Percentiles rank a stretch among this genome's conserved stretches.
Conservation (phyloP, 345 rosid genomes). For the Syzygium oleosum region DNA sequence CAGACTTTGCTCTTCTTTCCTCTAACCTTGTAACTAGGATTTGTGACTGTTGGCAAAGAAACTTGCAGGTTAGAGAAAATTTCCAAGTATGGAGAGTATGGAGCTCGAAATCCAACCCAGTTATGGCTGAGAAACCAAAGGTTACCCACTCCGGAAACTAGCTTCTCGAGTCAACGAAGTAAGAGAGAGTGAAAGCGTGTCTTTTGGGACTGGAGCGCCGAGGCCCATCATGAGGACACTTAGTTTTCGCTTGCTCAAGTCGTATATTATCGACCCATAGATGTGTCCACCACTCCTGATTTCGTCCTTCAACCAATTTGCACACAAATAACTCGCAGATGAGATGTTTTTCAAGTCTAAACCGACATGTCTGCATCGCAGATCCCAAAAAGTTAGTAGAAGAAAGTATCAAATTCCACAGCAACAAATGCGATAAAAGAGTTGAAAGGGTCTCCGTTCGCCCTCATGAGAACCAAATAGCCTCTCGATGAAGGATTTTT, state of each 20-base stretch:
- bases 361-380: not conserved
- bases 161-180: not conserved
- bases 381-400: constrained; percentile 2
- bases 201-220: not conserved
- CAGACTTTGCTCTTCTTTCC: too few relatives aligned
- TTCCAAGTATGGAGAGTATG: too few relatives aligned
- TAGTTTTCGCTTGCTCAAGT: not conserved
- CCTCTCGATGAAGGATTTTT: not conserved
- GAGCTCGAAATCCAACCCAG: too few relatives aligned
- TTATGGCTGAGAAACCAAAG: too few relatives aligned
- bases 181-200: not conserved
- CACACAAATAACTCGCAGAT: not conserved
- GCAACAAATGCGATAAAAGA: not conserved
- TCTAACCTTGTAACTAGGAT: too few relatives aligned
- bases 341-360: not conserved
- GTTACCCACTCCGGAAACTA: not conserved
- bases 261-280: not conserved
- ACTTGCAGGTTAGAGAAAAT: too few relatives aligned
- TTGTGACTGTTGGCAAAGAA: too few relatives aligned
- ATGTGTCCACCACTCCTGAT: not conserved
- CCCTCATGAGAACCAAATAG: not conserved
- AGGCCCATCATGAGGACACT: not conserved
- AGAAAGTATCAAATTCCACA: constrained; percentile 12
- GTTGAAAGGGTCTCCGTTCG: not conserved
- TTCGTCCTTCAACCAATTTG: not conserved